Evolutionary conservation across 2,329 filamentous ascomycete species (phyloP), one percentile per base, ranked within the genome.

Genomic region (Amphichorda felina): DNA sequence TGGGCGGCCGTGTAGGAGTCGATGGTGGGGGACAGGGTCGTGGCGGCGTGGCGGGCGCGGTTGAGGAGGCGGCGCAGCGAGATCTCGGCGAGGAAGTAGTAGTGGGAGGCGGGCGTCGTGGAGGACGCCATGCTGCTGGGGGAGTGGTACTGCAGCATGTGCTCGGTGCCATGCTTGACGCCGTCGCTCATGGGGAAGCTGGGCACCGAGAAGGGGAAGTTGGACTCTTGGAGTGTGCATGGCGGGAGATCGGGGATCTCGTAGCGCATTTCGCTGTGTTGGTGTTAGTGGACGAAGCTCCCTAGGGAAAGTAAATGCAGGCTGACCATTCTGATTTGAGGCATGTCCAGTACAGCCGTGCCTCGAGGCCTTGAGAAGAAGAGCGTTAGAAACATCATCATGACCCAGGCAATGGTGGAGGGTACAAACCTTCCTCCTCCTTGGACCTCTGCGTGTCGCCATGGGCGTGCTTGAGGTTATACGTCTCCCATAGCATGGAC

Each of bases 71-170:
- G 66, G 27, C 81, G 70, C 7, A 87, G 61, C 4, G 80, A 80
- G 36, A 87, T 85, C 48, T 86, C 81, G 26, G 81, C 81, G 24
- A 86, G 60, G 45, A 86, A 86, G 50, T 86, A 86, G 22, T 43
- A 43, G 19, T 40, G 35, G 4, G 41, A 40, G 14, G 36, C 35
- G 4, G 41, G 38, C 6, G 38, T 33, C 11, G 33, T 32, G 21
- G 38, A 31, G 5, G 28, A 19, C 14, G 18, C 19, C 16, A 17
- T 8, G 28, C 22, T 8, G 28, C 22, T 22, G 2, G 31, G 31
- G 8, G 31, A 33, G 5, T 25, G 17, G 17, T 33, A 11, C 16
- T 33, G 31, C 16, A 22, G 17, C 16, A 33, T 16, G 21, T 33
- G 21, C 5, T 33, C 31, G 3, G 31, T 14, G 17, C 31, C 31